Evolutionary conservation across 148 eudicot species (phyloP), one percentile per base, ranked within the genome.

Genomic region (Agrostemma githago): DNA sequence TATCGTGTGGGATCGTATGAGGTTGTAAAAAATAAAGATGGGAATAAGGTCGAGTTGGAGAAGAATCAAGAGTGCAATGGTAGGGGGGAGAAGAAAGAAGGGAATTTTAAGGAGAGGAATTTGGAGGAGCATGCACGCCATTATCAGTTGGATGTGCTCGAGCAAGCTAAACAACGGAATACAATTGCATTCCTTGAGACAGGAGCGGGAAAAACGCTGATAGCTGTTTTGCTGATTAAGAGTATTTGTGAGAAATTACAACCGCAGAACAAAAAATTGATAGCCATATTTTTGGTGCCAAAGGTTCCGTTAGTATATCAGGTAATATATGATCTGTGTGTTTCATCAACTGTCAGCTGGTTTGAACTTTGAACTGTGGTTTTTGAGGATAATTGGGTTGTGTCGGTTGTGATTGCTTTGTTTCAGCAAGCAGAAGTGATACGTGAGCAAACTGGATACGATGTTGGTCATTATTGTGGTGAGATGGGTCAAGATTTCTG

Each of bases 401-500:
- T 34, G 40, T 34, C 51, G 38, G 57, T 77, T 69, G 14, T 59
- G 68, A 40, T 62, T 78, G 46, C 74, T 44, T 10, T 65, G 37
- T 60, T 78, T 72, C 87, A 95, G 98, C 98, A 95, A 95, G 97
- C 98, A 71, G 98, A 95, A 78, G 98, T 95, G 76, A 95, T 95
- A 76, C 97, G 97, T 37, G 93, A 87, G 72, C 92, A 83, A 75
- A 90, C 98, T 42, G 96, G 96, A 62, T 95, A 79, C 82, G 81
- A 79, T 86, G 97, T 95, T 60, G 98, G 98, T 40, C 98, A 95
- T 84, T 95, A 92, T 68, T 95, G 98, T 86, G 98, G 98, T 81
- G 98, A 95, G 79, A 95, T 95, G 98, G 98, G 98, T 70, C 97
- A 95, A 79, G 97, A 95, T 79, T 95, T 95, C 75, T 95, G 98